Evolutionary conservation across 257 asterid species (phyloP).

Genomic region (Verbena officinalis): DNA sequence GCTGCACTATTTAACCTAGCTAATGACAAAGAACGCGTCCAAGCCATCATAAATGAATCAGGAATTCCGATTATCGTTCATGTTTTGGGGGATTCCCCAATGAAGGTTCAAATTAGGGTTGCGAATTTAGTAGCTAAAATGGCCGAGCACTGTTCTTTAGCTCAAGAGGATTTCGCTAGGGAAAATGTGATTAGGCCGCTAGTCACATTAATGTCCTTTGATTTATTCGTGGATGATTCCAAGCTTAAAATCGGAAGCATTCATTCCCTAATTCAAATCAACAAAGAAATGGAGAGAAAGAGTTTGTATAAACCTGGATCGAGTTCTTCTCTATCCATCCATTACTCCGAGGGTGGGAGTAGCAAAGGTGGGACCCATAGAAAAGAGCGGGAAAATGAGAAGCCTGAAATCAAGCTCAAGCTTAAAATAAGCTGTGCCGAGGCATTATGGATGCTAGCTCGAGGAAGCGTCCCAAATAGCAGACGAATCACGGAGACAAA

Average conservation of each 20-base stretch:
- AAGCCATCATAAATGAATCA: slow-evolving; percentile 44
- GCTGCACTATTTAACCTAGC: slow-evolving; percentile 53
- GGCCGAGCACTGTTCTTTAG: slow-evolving; percentile 60
- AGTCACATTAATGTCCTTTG: slow-evolving; percentile 66
- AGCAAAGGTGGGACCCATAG: slow-evolving; percentile 47
- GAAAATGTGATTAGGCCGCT: slow-evolving; percentile 81
- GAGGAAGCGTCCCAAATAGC: slow-evolving; percentile 63
- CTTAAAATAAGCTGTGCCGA: slow-evolving; percentile 67
- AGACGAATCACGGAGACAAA: slow-evolving; percentile 72
- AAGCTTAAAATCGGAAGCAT: slow-evolving; percentile 48
- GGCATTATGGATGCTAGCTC: slow-evolving; percentile 84
- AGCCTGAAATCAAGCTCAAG: slow-evolving; percentile 60
- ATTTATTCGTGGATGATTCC: slow-evolving; percentile 61
- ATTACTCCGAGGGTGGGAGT: slow-evolving; percentile 48
- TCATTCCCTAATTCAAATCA: slow-evolving; percentile 68
- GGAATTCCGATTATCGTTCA: slow-evolving; percentile 70
- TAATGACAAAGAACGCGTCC: slow-evolving; percentile 61
- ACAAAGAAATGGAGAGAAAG: slow-evolving; percentile 65
- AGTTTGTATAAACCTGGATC: slow-evolving; percentile 42
- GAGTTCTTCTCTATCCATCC: slow-evolving; percentile 48
- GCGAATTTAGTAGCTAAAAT: slow-evolving; percentile 69
- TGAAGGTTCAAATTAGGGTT: slow-evolving; percentile 66
- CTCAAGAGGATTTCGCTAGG: slow-evolving; percentile 80
- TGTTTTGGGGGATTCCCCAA: slow-evolving; percentile 59
- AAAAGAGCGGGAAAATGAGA: slow-evolving; percentile 69